Base-by-base conservation (phyloP, 2,329 filamentous ascomycete genomes). In the Cladosporium sp. region DNA sequence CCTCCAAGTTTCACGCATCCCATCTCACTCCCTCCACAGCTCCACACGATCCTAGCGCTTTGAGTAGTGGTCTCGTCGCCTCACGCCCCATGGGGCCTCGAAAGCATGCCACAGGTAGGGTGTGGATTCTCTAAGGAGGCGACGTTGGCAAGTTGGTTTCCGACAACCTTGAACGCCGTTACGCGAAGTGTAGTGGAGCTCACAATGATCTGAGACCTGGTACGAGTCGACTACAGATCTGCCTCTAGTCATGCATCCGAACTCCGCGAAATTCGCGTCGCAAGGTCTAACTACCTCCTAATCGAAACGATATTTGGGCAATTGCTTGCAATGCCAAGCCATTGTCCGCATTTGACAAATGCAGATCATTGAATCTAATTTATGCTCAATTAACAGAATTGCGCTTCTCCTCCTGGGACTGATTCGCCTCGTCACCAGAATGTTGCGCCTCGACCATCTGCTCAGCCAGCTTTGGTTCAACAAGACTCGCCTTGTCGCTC, bases 241-340 rank as follows among this genome's bases (percentile, higher is more conserved):
- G 14, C 11, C 25, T n/a, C 49, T 51, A 51, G 36, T 51, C 49
- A 38, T 51, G 34, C 49, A 39, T 25, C 49, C 49, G 49, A 51
- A 38, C 34, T 39, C 49, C 49, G 49, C 43, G 43, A 47, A 47
- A 47, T 47, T 47, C 43, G 43, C 25, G 22, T 47, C 43, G 43
- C 43, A 34, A 17, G 43, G 15, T 47, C 43, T 45, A 22, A 15
- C 14, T n/a, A n/a, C n/a, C n/a, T n/a, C n/a, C n/a, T 20, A 22
- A 6, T 20, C 20, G n/a, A 9, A 30, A 22, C 22, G 22, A n/a
- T 22, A 30, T 17, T 7, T 34, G 30, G 22, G 25, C 43, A 17
- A 47, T 20, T 47, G 15, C 43, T 30, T 7, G 15, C 25, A 47
- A 22, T 17, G 25, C 19, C 43, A 22, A 28, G 43, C 28, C 43